phyloP scores from a whole-genome alignment of 148 eudicot species.

The Rhododendron williamsianum region DNA sequence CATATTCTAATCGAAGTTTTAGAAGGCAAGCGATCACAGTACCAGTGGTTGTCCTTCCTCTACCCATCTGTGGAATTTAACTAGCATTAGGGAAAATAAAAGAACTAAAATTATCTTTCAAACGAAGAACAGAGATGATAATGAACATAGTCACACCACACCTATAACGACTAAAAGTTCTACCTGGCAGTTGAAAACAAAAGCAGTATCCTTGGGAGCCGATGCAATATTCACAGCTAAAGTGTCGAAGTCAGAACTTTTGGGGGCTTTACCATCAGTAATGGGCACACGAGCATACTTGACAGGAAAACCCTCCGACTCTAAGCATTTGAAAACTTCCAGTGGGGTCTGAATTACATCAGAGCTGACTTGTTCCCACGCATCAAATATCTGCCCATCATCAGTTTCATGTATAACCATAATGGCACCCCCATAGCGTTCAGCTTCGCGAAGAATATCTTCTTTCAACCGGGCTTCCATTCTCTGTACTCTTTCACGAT shows the following conservation, averaged over 20 bases:
- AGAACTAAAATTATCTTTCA: conserved; percentile 7
- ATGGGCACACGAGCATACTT: conserved; percentile 98
- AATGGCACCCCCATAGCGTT: conserved; percentile 71
- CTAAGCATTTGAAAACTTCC: conserved; percentile 75
- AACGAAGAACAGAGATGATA: background rate
- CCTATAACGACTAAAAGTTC: background rate
- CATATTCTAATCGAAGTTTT: conserved; percentile 80
- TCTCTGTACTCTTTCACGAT: conserved; percentile 81
- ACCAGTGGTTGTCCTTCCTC: conserved; percentile 94
- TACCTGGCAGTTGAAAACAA: conserved; percentile 98
- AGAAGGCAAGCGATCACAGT: conserved; percentile 95
- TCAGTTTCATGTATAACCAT: conserved; percentile 96
- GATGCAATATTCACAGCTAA: conserved; percentile 67
- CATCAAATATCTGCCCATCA: conserved; percentile 78
- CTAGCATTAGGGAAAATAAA: conserved; percentile 1
- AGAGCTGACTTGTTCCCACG: conserved; percentile 72
- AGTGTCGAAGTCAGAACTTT: conserved; percentile 90
- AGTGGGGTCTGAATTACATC: conserved; percentile 77
- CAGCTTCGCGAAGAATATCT: conserved; percentile 84
- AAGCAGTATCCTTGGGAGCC: conserved; percentile 78
- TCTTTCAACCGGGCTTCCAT: conserved; percentile 93
- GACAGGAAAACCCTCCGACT: conserved; percentile 70
- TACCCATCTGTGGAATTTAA: conserved; percentile 71
- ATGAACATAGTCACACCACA: background rate
- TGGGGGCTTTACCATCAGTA: conserved; percentile 98